phyloP scores from a whole-genome alignment of 305 asterid species.

The Solanum hybrid region DNA sequence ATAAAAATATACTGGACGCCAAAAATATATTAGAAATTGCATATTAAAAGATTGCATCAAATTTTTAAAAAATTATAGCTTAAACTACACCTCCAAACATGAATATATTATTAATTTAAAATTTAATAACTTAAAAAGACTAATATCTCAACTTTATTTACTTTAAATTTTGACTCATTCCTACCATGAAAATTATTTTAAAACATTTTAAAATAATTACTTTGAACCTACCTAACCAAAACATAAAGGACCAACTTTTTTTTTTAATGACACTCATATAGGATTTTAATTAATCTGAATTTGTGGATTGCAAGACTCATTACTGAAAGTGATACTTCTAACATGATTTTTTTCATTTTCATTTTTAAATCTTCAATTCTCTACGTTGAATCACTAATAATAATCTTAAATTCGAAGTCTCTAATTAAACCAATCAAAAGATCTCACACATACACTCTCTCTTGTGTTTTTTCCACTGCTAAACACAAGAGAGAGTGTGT shows the following conservation, averaged over 20 bases:
- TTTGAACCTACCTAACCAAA: background rate
- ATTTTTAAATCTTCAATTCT: background rate
- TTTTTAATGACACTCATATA: background rate
- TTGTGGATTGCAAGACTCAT: background rate
- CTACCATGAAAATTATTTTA: background rate
- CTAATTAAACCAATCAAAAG: too few species aligned
- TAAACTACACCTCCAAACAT: background rate
- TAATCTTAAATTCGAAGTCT: too few species aligned
- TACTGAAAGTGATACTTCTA: rapidly evolving
- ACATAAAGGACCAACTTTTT: background rate
- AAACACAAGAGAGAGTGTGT: background rate
- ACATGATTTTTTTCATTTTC: background rate
- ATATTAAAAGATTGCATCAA: background rate
- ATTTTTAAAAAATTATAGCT: background rate
- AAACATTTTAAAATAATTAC: background rate
- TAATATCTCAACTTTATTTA: background rate
- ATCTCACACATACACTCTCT: too few species aligned
- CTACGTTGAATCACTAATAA: too few species aligned
- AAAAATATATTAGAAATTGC: background rate
- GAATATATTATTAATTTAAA: background rate
- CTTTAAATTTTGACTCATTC: background rate
- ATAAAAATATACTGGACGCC: background rate
- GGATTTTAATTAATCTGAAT: background rate
- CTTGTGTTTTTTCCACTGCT: background rate
- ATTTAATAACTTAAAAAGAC: background rate